Conservation (phyloP, 2,329 filamentous ascomycete species). For the Gaeumannomyces sp. region DNA sequence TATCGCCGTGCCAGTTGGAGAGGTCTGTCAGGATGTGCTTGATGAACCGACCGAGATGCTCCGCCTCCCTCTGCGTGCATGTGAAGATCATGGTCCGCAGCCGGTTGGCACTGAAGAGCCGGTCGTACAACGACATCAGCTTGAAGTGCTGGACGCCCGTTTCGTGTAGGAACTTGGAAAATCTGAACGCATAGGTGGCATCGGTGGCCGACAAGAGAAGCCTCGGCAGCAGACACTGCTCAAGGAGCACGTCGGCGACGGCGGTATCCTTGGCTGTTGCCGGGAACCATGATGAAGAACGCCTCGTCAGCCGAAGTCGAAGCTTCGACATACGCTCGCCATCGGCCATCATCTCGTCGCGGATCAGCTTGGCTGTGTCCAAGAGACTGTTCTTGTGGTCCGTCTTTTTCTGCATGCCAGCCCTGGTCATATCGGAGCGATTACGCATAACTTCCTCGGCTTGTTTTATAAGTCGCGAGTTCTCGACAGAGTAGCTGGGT, state of each 20-base stretch:
- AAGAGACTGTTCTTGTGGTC: conserved; percentile 63
- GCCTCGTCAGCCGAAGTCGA: conserved; percentile 63
- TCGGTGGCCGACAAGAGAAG: conserved; percentile 78
- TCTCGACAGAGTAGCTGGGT: conserved; percentile 72
- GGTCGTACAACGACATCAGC: conserved; percentile 75
- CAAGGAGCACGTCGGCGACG: conserved; percentile 71
- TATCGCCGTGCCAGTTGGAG: conserved; percentile 75
- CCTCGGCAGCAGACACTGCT: conserved; percentile 88
- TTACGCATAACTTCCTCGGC: conserved; percentile 63
- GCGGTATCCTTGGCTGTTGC: conserved; percentile 56
- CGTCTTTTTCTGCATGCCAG: conserved; percentile 60
- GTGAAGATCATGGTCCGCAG: conserved; percentile 79
- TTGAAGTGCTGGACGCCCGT: conserved; percentile 81
- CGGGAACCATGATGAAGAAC: conserved; percentile 74
- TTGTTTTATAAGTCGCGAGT: conserved; percentile 60
- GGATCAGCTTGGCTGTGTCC: conserved; percentile 61
- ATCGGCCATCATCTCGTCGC: conserved; percentile 68
- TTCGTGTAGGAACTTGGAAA: conserved; percentile 82
- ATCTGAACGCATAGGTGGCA: conserved; percentile 79
- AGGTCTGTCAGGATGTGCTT: conserved; percentile 77
- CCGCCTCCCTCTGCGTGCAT: conserved; percentile 83
- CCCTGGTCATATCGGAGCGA: conserved; percentile 64
- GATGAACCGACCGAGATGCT: conserved; percentile 88
- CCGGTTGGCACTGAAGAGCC: conserved; percentile 76
- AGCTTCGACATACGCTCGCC: conserved; percentile 61